Base-by-base conservation (phyloP, 192 early-diverging fungal genomes). In the Rhizophagus clarus region DNA sequence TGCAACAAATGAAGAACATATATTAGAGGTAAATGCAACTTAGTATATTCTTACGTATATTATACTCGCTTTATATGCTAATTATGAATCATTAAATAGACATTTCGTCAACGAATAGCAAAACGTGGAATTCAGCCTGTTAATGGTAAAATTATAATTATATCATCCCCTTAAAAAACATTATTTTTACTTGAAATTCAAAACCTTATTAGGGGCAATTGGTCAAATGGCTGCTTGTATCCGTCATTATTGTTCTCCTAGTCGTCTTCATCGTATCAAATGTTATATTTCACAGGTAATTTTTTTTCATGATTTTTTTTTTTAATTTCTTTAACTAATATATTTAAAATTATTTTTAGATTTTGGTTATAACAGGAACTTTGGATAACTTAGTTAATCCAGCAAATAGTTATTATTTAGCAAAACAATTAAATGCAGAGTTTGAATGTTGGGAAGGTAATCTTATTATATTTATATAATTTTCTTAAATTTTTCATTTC, bases 331-430 rank as follows among this genome's bases (percentile, higher is more conserved):
- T 49, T 34, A 2, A 10, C n/a, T n/a, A 47, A 22, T 47, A n/a
- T 42, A 47, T 29, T 22, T 40, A 34, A 22, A 26, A 24, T 29
- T 24, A 3, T 47, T 26, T 49, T 49, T 51, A 72, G 71, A 77
- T 77, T 26, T 40, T 77, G 22, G 62, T 69, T 14, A 22, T 61
- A 20, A 72, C 79, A 28, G 79, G 86, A 17, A 85, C 82, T 17
- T 67, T 61, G 60, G 86, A 87, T 74, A 82, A 85, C 47, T 69
- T 87, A 17, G 79, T 85, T 11, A 74, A 62, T 56, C 84, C 86
- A 22, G 37, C 32, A 10, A 80, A 83, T 40, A 83, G 82, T 26
- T 51, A 79, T 72, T 81, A 83, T 26, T 26, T 87, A 29, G 51
- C 77, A 11, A 62, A 83, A 61, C 76, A 82, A 26, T 26, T 87